Evolutionary conservation across 2,329 filamentous ascomycete species (phyloP).

Genomic region (Neonectria faginata): DNA sequence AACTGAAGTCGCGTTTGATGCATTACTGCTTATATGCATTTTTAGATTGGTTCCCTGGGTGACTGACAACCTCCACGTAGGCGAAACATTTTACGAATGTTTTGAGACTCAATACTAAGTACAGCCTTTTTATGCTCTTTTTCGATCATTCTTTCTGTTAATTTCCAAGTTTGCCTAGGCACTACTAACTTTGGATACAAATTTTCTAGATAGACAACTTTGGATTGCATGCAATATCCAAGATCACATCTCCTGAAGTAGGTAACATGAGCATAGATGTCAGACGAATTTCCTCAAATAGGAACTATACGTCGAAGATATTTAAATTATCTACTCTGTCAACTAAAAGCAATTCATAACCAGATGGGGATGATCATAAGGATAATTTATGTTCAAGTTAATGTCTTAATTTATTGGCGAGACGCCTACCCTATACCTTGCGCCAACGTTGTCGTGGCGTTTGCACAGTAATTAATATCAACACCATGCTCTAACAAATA

Average conservation of each 20-base stretch:
- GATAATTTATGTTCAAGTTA: neutral
- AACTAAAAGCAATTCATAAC: neutral
- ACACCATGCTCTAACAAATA: neutral
- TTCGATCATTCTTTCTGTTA: neutral
- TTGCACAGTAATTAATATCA: neutral
- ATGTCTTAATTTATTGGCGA: neutral
- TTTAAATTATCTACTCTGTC: neutral
- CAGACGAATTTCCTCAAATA: neutral
- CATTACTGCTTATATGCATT: conserved; percentile 52
- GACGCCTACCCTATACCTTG: neutral
- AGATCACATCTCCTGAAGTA: no score
- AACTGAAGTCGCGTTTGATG: conserved; percentile 48
- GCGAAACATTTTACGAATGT: neutral
- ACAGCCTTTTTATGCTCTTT: neutral
- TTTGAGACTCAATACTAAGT: neutral
- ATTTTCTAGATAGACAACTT: no score
- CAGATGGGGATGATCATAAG: neutral
- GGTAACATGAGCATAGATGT: no score
- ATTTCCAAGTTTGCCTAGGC: neutral
- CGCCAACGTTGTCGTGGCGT: neutral
- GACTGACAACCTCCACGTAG: neutral
- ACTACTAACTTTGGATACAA: no score
- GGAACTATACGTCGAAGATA: neutral
- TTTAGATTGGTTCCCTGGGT: neutral
- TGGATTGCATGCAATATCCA: no score